Base-by-base conservation (phyloP, 106 monocot genomes). In the Xerophyta viscosa region DNA sequence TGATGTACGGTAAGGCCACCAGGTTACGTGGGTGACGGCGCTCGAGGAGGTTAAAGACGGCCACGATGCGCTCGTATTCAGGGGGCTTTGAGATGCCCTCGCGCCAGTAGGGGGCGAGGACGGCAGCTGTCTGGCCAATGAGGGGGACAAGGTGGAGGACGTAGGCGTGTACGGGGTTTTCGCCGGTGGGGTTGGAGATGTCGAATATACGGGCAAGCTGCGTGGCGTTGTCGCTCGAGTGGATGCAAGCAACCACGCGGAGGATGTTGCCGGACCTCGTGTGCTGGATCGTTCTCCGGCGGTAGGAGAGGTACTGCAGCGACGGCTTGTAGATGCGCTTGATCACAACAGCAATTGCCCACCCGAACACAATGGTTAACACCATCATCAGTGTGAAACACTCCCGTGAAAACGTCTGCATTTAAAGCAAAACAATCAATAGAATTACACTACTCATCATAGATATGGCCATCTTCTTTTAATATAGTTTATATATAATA, bases 281-380 rank as follows among this genome's bases (percentile, higher is more conserved):
- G 18, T 67, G 66, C 37, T 57, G 48, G 48, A 67, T 29, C 12
- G 57, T 50, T 8, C 59, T 24, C 47, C 59, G 27, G 17, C 50
- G 33, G 26, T 67, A 6, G 47, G 47, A 3, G 8, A 26, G 8
- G 54, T 30, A 65, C 29, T 14, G 27, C 20, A 20, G 1, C 10
- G 43, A 54, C 13, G 54, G 65, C 14, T 65, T 44, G 65, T 65
- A 54, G 0, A 45, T 1, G 20, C 5, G 6, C 45, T 46, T 43
- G 12, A 55, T 27, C 2, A 65, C 3, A 5, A 50, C 13, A 6
- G 39, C 31, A 9, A 17, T 52, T 3, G 26, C 0, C n/a, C 24
- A 22, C 3, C 23, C 37, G 19, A 46, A 12, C 1, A 52, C 1
- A 6, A 63, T 5, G 4, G 50, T n/a, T 22, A n/a, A n/a, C 39